phyloP scores from a whole-genome alignment of 371 early-diverging fungal genomes.

The Actinomortierella wolfii region DNA sequence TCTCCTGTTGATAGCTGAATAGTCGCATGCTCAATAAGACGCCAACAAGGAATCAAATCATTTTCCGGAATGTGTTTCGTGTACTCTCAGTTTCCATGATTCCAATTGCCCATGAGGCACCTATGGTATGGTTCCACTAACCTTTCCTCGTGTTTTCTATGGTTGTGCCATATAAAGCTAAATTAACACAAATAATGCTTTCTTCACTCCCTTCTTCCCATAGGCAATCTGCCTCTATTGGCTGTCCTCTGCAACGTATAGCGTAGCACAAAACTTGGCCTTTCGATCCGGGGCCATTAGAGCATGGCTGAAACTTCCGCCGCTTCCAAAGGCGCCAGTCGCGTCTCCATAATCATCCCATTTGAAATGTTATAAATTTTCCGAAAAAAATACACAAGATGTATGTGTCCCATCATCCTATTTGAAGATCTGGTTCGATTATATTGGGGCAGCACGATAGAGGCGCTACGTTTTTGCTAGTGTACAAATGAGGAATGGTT shows the following conservation, averaged over 20 bases:
- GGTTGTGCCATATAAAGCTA: neutral
- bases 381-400: too few relatives aligned
- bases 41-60: constrained; percentile 51
- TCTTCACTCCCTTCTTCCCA: too few relatives aligned
- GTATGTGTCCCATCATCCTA: too few relatives aligned
- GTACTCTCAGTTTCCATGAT: constrained; percentile 64
- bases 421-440: too few relatives aligned
- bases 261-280: constrained; percentile 59
- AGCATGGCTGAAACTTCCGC: constrained; percentile 27
- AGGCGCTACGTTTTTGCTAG: too few relatives aligned
- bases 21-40: constrained; percentile 52
- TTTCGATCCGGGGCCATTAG: constrained; percentile 48
- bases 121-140: constrained; percentile 53
- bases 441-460: too few relatives aligned
- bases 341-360: constrained; percentile 1
- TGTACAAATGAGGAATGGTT: too few relatives aligned
- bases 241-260: constrained; percentile 66
- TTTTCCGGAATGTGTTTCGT: constrained; percentile 60
- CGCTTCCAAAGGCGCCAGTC: constrained; percentile 15
- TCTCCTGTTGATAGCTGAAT: constrained; percentile 49
- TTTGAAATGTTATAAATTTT: too few relatives aligned
- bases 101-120: constrained; percentile 73
- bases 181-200: too few relatives aligned
- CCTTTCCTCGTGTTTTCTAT: neutral
- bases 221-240: constrained; percentile 66